Evolutionary conservation across 2,329 filamentous ascomycete species (phyloP), one percentile per base, ranked within the genome.

Genomic region (Epicoccum nigrum): DNA sequence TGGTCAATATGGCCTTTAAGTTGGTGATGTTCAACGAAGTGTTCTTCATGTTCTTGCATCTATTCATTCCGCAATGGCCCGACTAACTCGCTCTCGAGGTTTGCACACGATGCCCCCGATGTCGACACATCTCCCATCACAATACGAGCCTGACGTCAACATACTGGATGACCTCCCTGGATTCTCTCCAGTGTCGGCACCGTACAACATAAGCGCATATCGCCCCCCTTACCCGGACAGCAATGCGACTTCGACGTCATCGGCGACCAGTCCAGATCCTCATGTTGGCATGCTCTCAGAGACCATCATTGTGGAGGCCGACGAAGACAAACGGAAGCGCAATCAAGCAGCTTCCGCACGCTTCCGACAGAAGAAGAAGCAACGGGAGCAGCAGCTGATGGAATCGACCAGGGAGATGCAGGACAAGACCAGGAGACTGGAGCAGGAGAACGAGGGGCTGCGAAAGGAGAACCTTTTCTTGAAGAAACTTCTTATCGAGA

Each of bases 351-450:
- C 91, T 47, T 92, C 87, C 60, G 91, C 91, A 15, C 88, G 91
- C 41, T 96, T 96, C 82, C 88, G 91, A 53, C 86, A 94, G 71
- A 96, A 96, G 85, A 96, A 96, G 87, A 96, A 96, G 84, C 90
- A 94, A 77, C 87, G 91, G 42, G 91, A 96, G 78, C 89, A 92
- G 74, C 88, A 89, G 7, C 84, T 95, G 48, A 45, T 71, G 42
- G 69, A 72, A 37, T 58, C 63, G 44, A 70, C 52, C 17, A 64
- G 92, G 74, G 91, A 95, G 62, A 89, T 93, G 76, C 84, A 84
- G 21, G 89, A 94, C 37, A 92, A 92, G 76, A 88, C 92, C 43
- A 79, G 83, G 15, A 79, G 80, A 15, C 81, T 96, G 6, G 89
- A 95, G 75, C 81, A 50, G 7, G 69, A 72, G 54, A 65, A 70